Evolutionary conservation across 352 stramenopile genomes (phyloP), one percentile per base, ranked within the genome.

Genomic region (Phytophthora quininea): DNA sequence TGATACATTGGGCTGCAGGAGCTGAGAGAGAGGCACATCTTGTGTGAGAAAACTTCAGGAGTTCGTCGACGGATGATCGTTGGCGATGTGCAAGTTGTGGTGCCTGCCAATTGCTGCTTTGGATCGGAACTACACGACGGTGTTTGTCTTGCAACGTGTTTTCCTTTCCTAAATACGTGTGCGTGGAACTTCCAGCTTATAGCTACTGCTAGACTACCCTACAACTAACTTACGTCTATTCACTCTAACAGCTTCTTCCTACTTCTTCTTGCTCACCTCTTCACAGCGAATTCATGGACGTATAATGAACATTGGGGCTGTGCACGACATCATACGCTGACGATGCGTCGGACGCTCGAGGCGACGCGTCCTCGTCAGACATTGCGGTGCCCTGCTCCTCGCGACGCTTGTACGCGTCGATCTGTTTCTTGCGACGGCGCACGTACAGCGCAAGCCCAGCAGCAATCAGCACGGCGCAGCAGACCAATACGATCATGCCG

Each of bases 161-260:
- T n/a, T n/a, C n/a, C n/a, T n/a, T n/a, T n/a, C n/a, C n/a, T n/a
- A n/a, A n/a, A n/a, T n/a, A n/a, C n/a, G n/a, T n/a, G n/a, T n/a
- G n/a, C n/a, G n/a, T 19, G 43, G 30, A 54, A 30, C 37, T 11
- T 68, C 54, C 14, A 63, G 54, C 54, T 69, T 56, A 64, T 64
- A 69, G 32, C 62, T 58, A 69, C n/a, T 19, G 45, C 61, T 61
- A 42, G 40, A 10, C 35, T 40, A 40, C 43, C 43, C 43, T 27
- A 29, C 5, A 27, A 49, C 43, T 49, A 49, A 49, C 43, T 49
- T 49, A 42, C n/a, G n/a, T n/a, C 19, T 46, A 11, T 4, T 46
- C 38, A 46, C 38, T 49, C 14, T 49, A 2, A 15, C 15, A 19
- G 4, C 43, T 49, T 27, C 10, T 2, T 29, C 43, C 12, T 29